Evolutionary conservation across 352 stramenopile genomes (phyloP), one percentile per base, ranked within the genome.

Genomic region (Globisporangium apiculatum): DNA sequence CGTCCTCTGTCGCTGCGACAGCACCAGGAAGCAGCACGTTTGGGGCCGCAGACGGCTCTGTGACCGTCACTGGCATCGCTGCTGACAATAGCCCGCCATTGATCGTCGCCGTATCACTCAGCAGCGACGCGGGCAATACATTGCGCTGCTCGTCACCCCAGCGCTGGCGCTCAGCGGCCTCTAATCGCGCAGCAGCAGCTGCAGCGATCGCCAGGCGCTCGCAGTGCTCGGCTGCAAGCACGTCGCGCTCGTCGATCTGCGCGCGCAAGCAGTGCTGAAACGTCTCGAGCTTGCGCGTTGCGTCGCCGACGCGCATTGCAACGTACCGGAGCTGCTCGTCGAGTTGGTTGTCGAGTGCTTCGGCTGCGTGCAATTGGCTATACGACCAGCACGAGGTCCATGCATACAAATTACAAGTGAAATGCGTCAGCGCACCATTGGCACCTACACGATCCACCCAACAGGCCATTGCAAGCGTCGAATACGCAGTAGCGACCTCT

Each of bases 281-380:
- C 15, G 65, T 54, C 42, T 69, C 54, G 6, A 89, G 62, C 18
- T 66, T 71, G 38, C 66, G 58, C 12, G 71, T n/a, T 24, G 71
- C 66, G 41, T 76, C 65, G 6, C 69, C 59, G 8, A 82, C 49
- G 18, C 75, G 65, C 17, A 67, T 53, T 14, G 61, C 46, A 36
- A 83, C 65, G 35, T 69, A 50, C 35, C 54, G 53, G 24, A 89
- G 65, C 12, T 75, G 73, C 43, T 71, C 58, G 56, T 86, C 66
- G 17, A 89, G 55, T 43, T 79, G 55, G 4, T 66, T 51, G 7
- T 85, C 75, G 12, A 81, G 62, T 9, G 66, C 61, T 65, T 89
- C 71, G 12, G 73, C 72, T 17, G 64, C 51, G 5, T 48, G 51
- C 2, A 89, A 51, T 4, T 81, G 47, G 8, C 75, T 89, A 15